Evolutionary conservation across 1,139 yeast species (phyloP).

Genomic region (Blastobotrys raffinosifermentans): DNA sequence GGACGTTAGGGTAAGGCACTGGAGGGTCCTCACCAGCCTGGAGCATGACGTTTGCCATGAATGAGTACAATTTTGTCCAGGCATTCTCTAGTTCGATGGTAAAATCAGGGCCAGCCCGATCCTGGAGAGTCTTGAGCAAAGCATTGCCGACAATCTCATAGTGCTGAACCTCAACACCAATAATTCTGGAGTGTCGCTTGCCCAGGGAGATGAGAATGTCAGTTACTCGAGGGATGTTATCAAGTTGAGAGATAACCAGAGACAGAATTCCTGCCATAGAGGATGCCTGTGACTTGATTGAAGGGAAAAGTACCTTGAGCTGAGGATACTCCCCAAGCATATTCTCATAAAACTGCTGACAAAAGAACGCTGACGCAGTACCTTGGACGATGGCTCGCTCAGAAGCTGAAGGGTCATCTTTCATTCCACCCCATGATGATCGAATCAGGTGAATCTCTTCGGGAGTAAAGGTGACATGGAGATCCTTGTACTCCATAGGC

Average conservation of each 20-base stretch:
- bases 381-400: slow-evolving; percentile 26
- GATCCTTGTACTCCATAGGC: slow-evolving; percentile 19
- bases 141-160: slow-evolving; percentile 80
- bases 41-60: slow-evolving; percentile 57
- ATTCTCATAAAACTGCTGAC: slow-evolving; percentile 56
- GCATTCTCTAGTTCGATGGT: slow-evolving; percentile 50
- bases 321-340: slow-evolving; percentile 48
- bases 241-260: slow-evolving; percentile 49
- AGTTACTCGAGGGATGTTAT: slow-evolving; percentile 42
- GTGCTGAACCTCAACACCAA: slow-evolving; percentile 67
- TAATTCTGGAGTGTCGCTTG: slow-evolving; percentile 66
- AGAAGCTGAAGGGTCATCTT: slow-evolving; percentile 24
- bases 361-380: slow-evolving; percentile 29
- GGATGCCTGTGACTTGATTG: slow-evolving; percentile 64
- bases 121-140: slow-evolving; percentile 64
- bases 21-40: slow-evolving; percentile 63
- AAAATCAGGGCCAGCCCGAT: slow-evolving; percentile 50
- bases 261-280: slow-evolving; percentile 77
- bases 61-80: slow-evolving; percentile 59
- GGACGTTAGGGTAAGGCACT: slow-evolving; percentile 15
- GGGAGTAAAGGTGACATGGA: slow-evolving; percentile 20
- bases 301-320: slow-evolving; percentile 55
- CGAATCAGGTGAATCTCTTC: slow-evolving; percentile 22
- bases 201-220: slow-evolving; percentile 61
- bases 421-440: slow-evolving; percentile 23